Evolutionary conservation across 768 basidiomycete genomes (phyloP), one percentile per base, ranked within the genome.

Genomic region (Lactarius deliciosus): DNA sequence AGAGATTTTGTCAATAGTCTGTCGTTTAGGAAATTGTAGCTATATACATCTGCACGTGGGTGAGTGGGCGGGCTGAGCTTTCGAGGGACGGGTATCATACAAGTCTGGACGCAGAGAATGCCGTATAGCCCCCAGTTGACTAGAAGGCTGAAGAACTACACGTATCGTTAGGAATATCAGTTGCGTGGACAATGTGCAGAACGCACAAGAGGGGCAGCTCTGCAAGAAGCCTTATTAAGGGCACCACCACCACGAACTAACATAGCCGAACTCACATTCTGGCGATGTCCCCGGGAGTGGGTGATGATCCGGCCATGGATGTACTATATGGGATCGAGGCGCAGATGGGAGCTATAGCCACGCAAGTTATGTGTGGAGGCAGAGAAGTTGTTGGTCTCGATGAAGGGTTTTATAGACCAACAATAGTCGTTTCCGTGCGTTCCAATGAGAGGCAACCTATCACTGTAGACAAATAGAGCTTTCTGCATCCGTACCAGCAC

Each of bases 51-150:
- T 68, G 43, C 22, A 30, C 28, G 11, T 28, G 28, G 41, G 34
- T 60, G 18, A 65, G 41, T 20, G 16, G 45, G 22, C 32, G 13
- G 15, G 18, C 10, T 20, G 53, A 38, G 25, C 25, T 15, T 8
- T 22, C n/a, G 32, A 32, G 28, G 8, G n/a, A 28, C 30, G 0
- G 34, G 16, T 64, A 67, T 43, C 53, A 13, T 53, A 76, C 76
- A 76, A 60, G 71, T 66, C 71, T 76, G 76, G 28, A 75, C 69
- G 30, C 60, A 57, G 20, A 77, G 71, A 20, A 71, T 70, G 30
- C 76, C 76, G 53, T 71, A 77, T 6, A 77, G 56, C 41, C 65
- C 57, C 63, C 70, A 75, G 64, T 74, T 74, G 57, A 76, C 45
- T 43, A 76, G 50, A 47, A 62, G 22, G 2, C 66, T 62, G 9